Evolutionary conservation across 2,329 filamentous ascomycete species (phyloP).

Genomic region (Claviceps cyperi): DNA sequence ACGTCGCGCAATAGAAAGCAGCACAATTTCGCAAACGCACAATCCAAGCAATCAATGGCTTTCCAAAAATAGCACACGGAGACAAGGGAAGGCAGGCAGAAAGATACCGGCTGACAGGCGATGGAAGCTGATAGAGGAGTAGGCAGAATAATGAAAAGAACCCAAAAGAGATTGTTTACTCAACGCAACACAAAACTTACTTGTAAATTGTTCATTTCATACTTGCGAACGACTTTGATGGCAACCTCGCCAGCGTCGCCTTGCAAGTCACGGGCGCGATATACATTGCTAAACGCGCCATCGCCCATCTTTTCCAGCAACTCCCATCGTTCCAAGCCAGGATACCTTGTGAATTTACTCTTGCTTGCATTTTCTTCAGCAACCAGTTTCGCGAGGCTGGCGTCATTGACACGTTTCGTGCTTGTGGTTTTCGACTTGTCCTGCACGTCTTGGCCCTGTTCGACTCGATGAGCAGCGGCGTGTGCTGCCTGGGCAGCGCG

Average conservation of each 20-base stretch:
- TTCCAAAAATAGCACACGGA: slow-evolving; percentile 2
- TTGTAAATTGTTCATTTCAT: slow-evolving; percentile 97
- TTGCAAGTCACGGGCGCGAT: slow-evolving; percentile 64
- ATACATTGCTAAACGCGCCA: slow-evolving; percentile 97
- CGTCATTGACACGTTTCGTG: slow-evolving; percentile 35
- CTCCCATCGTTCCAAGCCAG: slow-evolving; percentile 49
- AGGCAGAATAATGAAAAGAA: slow-evolving; percentile 15
- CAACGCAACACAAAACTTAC: slow-evolving; percentile 43
- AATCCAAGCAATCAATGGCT: slow-evolving; percentile 1
- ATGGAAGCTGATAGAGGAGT: not conserved
- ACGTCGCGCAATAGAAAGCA: slow-evolving; percentile 3
- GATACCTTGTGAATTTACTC: slow-evolving; percentile 61
- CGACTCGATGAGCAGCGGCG: slow-evolving; percentile 46
- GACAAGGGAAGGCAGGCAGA: not conserved
- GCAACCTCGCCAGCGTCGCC: slow-evolving; percentile 68
- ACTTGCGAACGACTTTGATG: slow-evolving; percentile 98
- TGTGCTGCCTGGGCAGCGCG: slow-evolving; percentile 54
- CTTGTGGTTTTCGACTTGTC: slow-evolving; percentile 12
- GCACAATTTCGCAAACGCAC: slow-evolving; percentile 9
- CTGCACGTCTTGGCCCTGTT: slow-evolving; percentile 41
- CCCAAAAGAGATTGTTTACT: slow-evolving; percentile 2
- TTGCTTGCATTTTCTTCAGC: slow-evolving; percentile 82
- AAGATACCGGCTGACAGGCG: not conserved
- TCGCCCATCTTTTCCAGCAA: slow-evolving; percentile 96
- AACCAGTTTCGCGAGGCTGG: slow-evolving; percentile 70